phyloP scores from a whole-genome alignment of 2,329 filamentous ascomycete genomes.

The Penicillium rolfsii region DNA sequence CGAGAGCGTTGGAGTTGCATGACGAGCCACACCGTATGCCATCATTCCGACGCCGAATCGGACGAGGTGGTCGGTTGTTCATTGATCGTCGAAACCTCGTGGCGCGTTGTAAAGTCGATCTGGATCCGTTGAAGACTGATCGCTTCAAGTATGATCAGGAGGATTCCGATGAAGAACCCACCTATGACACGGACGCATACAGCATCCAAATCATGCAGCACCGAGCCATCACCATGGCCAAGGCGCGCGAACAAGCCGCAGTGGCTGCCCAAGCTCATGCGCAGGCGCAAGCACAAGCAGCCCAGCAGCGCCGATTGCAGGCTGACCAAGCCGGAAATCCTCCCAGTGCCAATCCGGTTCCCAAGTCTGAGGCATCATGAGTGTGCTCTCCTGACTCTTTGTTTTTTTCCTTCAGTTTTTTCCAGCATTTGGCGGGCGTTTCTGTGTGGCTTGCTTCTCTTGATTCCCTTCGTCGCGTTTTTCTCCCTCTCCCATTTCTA shows the following conservation, averaged over 20 bases:
- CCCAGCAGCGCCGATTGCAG: slow-evolving; percentile 46
- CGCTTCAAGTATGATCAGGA: slow-evolving; percentile 88
- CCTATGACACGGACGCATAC: slow-evolving; percentile 75
- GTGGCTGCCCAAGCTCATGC: slow-evolving; percentile 49
- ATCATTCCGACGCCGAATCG: slow-evolving; percentile 80
- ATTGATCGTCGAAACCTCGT: slow-evolving; percentile 79
- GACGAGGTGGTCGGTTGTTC: slow-evolving; percentile 81
- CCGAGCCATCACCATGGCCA: slow-evolving; percentile 54
- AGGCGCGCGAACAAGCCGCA: slow-evolving; percentile 47
- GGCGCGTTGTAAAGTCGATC: slow-evolving; percentile 53
- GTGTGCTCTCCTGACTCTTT: slow-evolving; percentile 13
- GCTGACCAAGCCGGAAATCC: slow-evolving; percentile 37
- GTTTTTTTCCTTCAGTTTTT: slow-evolving; percentile 23
- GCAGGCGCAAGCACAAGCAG: slow-evolving; percentile 46
- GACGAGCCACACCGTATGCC: slow-evolving; percentile 55
- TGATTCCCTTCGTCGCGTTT: slow-evolving; percentile 31
- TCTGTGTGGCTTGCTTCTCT: slow-evolving; percentile 23
- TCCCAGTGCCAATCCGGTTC: slow-evolving; percentile 36
- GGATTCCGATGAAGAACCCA: slow-evolving; percentile 74
- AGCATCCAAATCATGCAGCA: slow-evolving; percentile 61
- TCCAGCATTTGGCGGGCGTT: slow-evolving; percentile 43
- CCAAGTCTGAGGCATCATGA: slow-evolving; percentile 38
- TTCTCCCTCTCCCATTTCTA: slow-evolving; percentile 24
- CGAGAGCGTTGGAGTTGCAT: slow-evolving; percentile 48
- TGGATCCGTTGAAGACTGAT: slow-evolving; percentile 60